Evolutionary conservation across 1,284 basidiomycete genomes (phyloP), one percentile per base, ranked within the genome.

Genomic region (Ustilago curta): DNA sequence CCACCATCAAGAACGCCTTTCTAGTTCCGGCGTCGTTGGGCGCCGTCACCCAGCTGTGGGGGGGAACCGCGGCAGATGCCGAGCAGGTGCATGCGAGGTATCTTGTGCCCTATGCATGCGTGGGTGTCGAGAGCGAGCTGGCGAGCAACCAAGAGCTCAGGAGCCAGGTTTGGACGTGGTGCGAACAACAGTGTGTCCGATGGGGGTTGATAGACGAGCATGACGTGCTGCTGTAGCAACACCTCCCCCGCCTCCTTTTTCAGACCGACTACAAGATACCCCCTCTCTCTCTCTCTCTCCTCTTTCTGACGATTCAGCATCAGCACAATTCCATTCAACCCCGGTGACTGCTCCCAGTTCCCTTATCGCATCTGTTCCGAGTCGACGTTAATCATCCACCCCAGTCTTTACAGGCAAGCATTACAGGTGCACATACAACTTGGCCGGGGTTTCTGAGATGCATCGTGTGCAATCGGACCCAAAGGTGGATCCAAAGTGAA

Each of bases 41-140:
- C 31, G 73, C 76, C 8, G 44, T 78, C 8, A 80, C 80, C 2
- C 76, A 72, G 47, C 59, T 81, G 11, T 80, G 74, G 63, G 78
- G 67, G 0, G 66, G 47, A 2, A 62, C 65, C 0, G 67, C 57
- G 2, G 63, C 73, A 0, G 37, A 59, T 8, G 31, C 16, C 4
- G 40, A 56, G 2, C 40, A 59, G 35, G 67, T 78, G n/a, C 58
- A 71, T 21, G 76, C 69, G 1, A 51, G 39, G 14, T 81, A 78
- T 40, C 48, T 70, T 14, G 64, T 81, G 1, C 80, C 80, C 2
- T 81, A 73, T 66, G 76, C 78, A 11, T 50, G 58, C 3, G 58
- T 63, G 0, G 76, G 78, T 0, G 35, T 31, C 39, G 50, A 63
- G 8, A 70, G 61, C 39, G 48, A 68, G 5, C 43, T 73, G 16